Evolutionary conservation across 345 rosid genomes (phyloP).

Genomic region (Arabidopsis suecica): DNA sequence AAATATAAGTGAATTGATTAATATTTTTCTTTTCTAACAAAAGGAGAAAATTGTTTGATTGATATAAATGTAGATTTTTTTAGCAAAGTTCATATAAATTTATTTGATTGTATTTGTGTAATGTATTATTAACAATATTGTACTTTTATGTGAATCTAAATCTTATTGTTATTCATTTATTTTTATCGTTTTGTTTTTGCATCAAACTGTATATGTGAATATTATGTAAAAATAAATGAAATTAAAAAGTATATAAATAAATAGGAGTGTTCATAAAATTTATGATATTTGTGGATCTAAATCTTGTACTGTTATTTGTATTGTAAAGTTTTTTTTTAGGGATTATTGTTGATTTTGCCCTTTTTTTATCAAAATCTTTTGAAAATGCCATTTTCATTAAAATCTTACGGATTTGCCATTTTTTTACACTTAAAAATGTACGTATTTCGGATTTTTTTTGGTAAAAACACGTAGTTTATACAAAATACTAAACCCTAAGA

Average conservation of each 20-base stretch:
- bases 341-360: no score
- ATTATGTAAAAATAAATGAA: not conserved
- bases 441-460: no score
- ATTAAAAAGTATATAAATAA: no score
- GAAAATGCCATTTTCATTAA: no score
- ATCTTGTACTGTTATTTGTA: not conserved
- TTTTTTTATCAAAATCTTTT: no score
- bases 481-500: no score
- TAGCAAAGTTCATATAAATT: no score
- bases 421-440: no score
- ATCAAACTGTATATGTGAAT: not conserved
- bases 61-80: not conserved
- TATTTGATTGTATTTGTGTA: not conserved
- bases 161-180: not conserved
- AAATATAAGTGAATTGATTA: conserved; percentile 6
- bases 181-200: not conserved
- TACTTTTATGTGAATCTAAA: not conserved
- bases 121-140: not conserved
- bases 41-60: conserved; percentile 4
- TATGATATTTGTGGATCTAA: not conserved
- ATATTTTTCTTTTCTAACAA: not conserved
- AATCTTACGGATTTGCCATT: no score
- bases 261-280: no score
- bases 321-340: not conserved
- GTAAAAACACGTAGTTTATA: no score